These are phyloP conservation scores for Trametes villosa DNA, from an alignment of 768 basidiomycete genomes.

Conservation along the genomic window DNA sequence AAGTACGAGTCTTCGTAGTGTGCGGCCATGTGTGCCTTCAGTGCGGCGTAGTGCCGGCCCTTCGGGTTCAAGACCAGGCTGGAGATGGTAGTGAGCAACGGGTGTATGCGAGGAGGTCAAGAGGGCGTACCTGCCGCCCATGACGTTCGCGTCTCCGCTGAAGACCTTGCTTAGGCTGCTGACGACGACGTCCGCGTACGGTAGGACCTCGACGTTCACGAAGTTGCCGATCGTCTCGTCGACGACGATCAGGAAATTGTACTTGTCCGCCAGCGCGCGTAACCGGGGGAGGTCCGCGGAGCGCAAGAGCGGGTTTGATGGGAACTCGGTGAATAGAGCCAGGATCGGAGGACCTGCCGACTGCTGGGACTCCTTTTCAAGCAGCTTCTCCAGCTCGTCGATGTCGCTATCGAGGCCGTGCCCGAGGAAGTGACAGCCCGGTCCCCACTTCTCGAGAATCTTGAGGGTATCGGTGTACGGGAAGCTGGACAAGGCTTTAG, in stretches of 20 bases:
- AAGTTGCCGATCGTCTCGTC: slow-evolving; percentile 97
- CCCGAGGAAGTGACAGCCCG: slow-evolving; percentile 89
- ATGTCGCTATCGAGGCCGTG: slow-evolving; percentile 78
- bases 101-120: neutral
- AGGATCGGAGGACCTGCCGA: slow-evolving; percentile 63
- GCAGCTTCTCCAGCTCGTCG: slow-evolving; percentile 66
- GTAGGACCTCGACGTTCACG: slow-evolving; percentile 88
- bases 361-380: slow-evolving; percentile 50
- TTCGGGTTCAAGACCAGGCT: slow-evolving; percentile 90
- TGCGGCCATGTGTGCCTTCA: slow-evolving; percentile 62
- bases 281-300: slow-evolving; percentile 78
- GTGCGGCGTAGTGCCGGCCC: slow-evolving; percentile 63
- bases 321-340: slow-evolving; percentile 91
- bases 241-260: slow-evolving; percentile 85
- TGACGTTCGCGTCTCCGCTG: slow-evolving; percentile 92
- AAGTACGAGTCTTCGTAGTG: slow-evolving; percentile 88
- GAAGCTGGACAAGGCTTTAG: slow-evolving; percentile 58
- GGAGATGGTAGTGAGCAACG: neutral
- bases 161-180: slow-evolving; percentile 95
- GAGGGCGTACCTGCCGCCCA: slow-evolving; percentile 88
- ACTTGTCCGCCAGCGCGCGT: slow-evolving; percentile 80
- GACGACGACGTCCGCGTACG: slow-evolving; percentile 86
- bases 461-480: slow-evolving; percentile 96
- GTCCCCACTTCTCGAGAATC: slow-evolving; percentile 94
- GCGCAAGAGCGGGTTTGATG: slow-evolving; percentile 93